Evolutionary conservation across 2,329 filamentous ascomycete species (phyloP), one percentile per base, ranked within the genome.

Genomic region (Neofusicoccum ribis): DNA sequence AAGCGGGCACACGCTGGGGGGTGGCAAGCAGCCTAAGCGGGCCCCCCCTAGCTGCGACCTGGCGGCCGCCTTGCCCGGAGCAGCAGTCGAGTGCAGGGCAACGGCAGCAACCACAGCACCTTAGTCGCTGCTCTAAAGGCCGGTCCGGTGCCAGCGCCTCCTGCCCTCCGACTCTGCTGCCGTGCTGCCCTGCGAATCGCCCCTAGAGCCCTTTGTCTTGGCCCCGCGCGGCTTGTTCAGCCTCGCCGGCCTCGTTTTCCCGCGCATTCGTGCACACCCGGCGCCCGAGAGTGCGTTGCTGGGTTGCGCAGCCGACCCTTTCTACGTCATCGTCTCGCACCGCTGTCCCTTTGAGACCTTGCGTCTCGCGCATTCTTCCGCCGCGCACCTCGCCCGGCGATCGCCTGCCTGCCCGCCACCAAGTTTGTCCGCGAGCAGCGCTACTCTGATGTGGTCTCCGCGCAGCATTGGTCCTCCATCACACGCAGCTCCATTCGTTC

Each of bases 391-490:
- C 46, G 37, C 46, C 59, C 34, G 46, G 34, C 46, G 44, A 54
- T 54, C 61, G 47, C 31, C 61, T 44, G 44, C 47, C 49, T 63
- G 37, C 43, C 62, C 44, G 41, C 51, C 62, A 49, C 43, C 59
- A 51, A 31, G 47, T 47, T 49, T 31, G 39, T 17, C 63, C n/a
- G 47, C 49, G 34, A 49, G 61, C 47, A 46, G 39, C 41, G 44
- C 46, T 34, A 49, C 63, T 65, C 63, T 61, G 63, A 65, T 65
- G 63, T 65, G 63, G 63, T 37, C 63, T 52, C 47, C 63, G 54
- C 54, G 37, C 63, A 61, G 54, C 63, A 65, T 65, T 65, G 63
- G 63, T 47, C 36, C 47, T 23, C 56, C 47, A 51, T 47, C 63
- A 46, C 31, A 49, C 56, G 56, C 54, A 65, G 54, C 63, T 65